Evolutionary conservation across 2,329 filamentous ascomycete species (phyloP).

Genomic region (Chaetomium sp.): DNA sequence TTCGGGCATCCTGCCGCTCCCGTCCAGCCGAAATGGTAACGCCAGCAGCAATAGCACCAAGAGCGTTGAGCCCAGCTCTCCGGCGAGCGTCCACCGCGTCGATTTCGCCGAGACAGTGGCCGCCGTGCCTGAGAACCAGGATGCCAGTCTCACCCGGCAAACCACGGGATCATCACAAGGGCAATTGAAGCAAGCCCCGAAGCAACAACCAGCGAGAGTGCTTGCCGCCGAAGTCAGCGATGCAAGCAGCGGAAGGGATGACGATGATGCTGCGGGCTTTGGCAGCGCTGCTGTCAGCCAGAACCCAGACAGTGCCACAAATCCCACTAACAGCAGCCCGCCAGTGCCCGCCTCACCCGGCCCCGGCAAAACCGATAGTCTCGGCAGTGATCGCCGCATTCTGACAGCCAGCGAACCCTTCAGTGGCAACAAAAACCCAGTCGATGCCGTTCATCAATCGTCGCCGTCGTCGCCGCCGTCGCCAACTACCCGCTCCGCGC

Average conservation of each 20-base stretch:
- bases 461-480: slow-evolving; percentile 24
- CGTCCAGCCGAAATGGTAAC: slow-evolving; percentile 34
- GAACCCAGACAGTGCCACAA: slow-evolving; percentile 7
- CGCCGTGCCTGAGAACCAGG: not conserved
- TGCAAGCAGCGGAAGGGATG: slow-evolving; percentile 3
- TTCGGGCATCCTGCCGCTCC: slow-evolving; percentile 44
- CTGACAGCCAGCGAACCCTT: slow-evolving; percentile 37
- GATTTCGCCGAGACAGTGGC: slow-evolving; percentile 16
- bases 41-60: slow-evolving; percentile 26
- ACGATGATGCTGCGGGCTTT: not conserved
- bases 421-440: slow-evolving; percentile 42
- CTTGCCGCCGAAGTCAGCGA: slow-evolving; percentile 23
- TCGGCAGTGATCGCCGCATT: slow-evolving; percentile 42
- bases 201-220: slow-evolving; percentile 19
- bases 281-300: slow-evolving; percentile 7
- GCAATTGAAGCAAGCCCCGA: slow-evolving; percentile 28
- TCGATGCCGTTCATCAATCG: slow-evolving; percentile 20
- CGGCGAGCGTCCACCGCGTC: slow-evolving; percentile 14
- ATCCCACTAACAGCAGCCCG: slow-evolving; percentile 20
- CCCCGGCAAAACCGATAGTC: slow-evolving; percentile 17
- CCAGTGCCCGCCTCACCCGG: slow-evolving; percentile 5
- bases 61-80: slow-evolving; percentile 19
- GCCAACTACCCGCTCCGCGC: slow-evolving; percentile 3
- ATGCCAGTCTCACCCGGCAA: slow-evolving; percentile 20
- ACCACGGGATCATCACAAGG: slow-evolving; percentile 3